Evolutionary conservation across 192 early-diverging fungal genomes (phyloP), one percentile per base, ranked within the genome.

Genomic region (Backusella australiensis): DNA sequence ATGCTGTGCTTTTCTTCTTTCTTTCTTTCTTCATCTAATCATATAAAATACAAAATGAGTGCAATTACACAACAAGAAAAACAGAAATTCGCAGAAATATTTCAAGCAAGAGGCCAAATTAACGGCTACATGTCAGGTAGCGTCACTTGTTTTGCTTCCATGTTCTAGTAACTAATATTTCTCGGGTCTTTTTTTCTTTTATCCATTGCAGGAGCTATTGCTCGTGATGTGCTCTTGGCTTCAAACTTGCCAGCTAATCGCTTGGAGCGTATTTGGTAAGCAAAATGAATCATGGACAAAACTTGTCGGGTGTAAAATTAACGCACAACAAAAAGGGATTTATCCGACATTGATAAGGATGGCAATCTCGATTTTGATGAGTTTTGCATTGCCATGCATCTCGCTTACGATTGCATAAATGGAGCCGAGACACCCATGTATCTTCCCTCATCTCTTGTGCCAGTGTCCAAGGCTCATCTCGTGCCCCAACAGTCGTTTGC

Each of bases 271-370:
- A 85, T 86, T 44, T 86, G 84, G 84, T 81, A 81, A 26, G 26
- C 5, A 39, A 39, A 39, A 39, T 39, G 38, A 39, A 39, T 39
- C 8, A 39, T 1, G 6, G 38, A 39, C 38, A 9, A 32, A 32
- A 3, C 32, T 32, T 39, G 0, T 39, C 38, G 2, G 11, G 11
- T 11, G 38, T 39, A 39, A 39, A 39, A 39, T 32, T 39, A 39
- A 39, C 38, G 11, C 11, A 39, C 38, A 39, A 39, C 38, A 5
- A 1, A 76, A 67, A 89, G 88, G 89, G 91, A 95, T 79, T 86
- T 95, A 36, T 89, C 92, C 23, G 94, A 95, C 71, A 95, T 95
- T 68, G 94, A 95, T 82, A 90, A 90, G 69, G 94, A 95, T 79
- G 93, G 94, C 4, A 86, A 87, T 34, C 87, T 95, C 69, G 94